These are phyloP conservation scores for Pleurotus salmoneostramineus DNA, from an alignment of 768 basidiomycete genomes.

Conservation along the genomic window DNA sequence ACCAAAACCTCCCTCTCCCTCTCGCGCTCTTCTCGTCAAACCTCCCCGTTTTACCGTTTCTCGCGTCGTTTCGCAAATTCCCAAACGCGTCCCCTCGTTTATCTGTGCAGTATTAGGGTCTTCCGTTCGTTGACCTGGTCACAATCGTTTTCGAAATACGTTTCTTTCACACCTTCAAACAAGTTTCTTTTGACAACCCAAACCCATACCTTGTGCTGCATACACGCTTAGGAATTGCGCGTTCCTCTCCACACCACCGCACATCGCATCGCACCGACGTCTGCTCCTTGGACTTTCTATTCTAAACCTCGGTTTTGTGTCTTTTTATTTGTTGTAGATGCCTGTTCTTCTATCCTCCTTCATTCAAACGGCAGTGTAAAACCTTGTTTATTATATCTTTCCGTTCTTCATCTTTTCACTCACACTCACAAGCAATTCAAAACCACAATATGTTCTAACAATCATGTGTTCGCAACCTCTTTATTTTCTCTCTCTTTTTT, in stretches of 20 bases:
- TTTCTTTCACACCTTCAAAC: neutral
- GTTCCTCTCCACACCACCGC: neutral
- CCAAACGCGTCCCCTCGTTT: neutral
- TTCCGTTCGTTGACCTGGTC: neutral
- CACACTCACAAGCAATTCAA: conserved; percentile 2
- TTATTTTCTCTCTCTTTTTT: neutral
- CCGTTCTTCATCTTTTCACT: neutral
- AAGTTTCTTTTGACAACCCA: neutral
- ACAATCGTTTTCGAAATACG: no score
- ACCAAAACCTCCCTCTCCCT: conserved; percentile 1
- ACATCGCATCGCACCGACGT: no score
- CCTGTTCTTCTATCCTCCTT: neutral
- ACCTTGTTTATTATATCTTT: conserved; percentile 8
- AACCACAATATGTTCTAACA: conserved; percentile 8
- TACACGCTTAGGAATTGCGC: neutral
- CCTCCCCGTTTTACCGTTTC: neutral
- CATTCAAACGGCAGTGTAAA: conserved; percentile 2
- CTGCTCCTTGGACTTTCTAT: neutral
- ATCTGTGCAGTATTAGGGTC: neutral
- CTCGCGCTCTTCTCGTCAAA: neutral
- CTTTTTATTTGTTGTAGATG: neutral
- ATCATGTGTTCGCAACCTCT: neutral
- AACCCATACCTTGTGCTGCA: neutral
- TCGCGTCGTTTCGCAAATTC: neutral
- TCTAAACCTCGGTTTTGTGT: neutral